These are phyloP conservation scores for Iris macrosiphon DNA, from an alignment of 106 monocot genomes.

Conservation along the genomic window DNA sequence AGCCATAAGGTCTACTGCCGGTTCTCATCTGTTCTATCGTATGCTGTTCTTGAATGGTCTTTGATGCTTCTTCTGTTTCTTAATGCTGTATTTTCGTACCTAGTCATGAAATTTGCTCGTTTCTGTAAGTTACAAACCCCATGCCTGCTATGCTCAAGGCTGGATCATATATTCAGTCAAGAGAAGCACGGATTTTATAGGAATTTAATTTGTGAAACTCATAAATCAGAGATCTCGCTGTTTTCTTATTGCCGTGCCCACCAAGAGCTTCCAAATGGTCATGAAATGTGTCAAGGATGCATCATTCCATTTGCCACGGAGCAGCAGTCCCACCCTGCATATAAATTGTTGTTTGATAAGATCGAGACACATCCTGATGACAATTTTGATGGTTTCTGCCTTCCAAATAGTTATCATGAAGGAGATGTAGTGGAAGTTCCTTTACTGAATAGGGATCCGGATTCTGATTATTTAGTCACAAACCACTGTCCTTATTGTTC, in stretches of 20 bases:
- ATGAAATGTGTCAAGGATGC: background rate
- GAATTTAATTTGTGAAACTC: slow-evolving; percentile 13
- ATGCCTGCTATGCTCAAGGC: slow-evolving; percentile 21
- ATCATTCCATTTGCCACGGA: background rate
- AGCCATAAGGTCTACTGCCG: background rate
- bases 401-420: background rate
- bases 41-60: slow-evolving; percentile 12
- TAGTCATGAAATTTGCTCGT: slow-evolving; percentile 8
- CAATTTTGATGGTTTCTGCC: background rate
- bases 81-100: slow-evolving; percentile 10
- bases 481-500: too few relatives aligned
- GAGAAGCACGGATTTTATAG: slow-evolving; percentile 1
- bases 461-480: background rate
- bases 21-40: slow-evolving; percentile 11
- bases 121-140: slow-evolving; percentile 15
- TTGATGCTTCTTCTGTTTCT: slow-evolving; percentile 11
- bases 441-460: background rate
- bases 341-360: background rate
- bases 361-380: background rate
- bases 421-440: background rate
- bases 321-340: background rate
- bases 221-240: slow-evolving; percentile 9
- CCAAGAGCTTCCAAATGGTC: background rate
- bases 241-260: background rate
- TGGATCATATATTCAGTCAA: slow-evolving; percentile 1